phyloP scores from a whole-genome alignment of 179 eudicot species.

The Vitellaria paradoxa region DNA sequence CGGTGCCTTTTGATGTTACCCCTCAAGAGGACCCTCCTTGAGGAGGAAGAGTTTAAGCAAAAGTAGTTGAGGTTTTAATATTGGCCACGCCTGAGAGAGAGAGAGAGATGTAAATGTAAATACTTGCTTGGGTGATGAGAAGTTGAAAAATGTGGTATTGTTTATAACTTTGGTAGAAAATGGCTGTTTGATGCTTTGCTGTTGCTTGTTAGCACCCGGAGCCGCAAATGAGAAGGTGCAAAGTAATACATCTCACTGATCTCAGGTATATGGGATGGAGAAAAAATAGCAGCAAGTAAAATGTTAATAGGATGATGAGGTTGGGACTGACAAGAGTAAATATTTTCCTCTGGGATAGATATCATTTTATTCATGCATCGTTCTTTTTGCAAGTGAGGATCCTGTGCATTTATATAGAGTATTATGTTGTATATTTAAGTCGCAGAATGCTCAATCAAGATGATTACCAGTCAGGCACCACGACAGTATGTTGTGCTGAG shows the following conservation, averaged over 20 bases:
- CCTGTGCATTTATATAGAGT: too few species aligned
- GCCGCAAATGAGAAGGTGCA: neutral
- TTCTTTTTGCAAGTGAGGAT: too few species aligned
- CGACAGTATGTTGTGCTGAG: neutral
- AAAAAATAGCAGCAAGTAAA: neutral
- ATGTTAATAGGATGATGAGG: neutral
- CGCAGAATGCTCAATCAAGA: too few species aligned
- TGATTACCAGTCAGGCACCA: neutral
- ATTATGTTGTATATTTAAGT: too few species aligned
- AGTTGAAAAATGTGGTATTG: constrained; percentile 8
- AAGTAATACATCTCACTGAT: neutral
- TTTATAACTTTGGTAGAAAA: neutral
- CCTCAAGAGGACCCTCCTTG: constrained; percentile 23
- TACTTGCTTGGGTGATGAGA: neutral
- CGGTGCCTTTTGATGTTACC: constrained; percentile 7
- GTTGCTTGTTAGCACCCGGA: neutral
- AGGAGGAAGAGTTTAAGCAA: constrained; percentile 22
- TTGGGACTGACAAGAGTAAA: neutral
- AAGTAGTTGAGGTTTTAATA: constrained; percentile 8
- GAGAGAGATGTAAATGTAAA: neutral
- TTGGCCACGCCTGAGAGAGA: too few species aligned
- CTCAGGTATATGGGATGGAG: neutral
- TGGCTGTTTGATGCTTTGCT: neutral
- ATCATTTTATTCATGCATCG: too few species aligned
- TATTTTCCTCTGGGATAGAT: too few species aligned